Base-by-base conservation (phyloP, 208 protist genomes). In the Leishmania lainsoni region DNA sequence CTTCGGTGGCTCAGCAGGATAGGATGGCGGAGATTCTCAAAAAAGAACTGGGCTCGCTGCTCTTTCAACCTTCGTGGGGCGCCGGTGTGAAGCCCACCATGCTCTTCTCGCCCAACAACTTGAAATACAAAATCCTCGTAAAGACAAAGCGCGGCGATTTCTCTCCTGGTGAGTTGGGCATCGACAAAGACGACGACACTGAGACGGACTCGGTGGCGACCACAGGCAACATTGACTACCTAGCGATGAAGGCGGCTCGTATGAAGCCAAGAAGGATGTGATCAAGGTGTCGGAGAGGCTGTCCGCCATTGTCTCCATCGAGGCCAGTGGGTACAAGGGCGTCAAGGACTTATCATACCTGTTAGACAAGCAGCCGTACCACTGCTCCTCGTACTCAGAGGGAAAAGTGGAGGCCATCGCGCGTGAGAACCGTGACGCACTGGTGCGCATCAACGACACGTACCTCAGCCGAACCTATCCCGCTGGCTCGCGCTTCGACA, bases 381-480 rank as follows among this genome's bases (percentile, higher is more conserved):
- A 93, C 61, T 92, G 87, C 82, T 89, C 80, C 45, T 92, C 87
- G 12, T 90, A 90, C 79, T 82, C 86, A 10, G 93, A 97, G 85
- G 77, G 80, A 10, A 94, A 94, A 78, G 89, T 86, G 22, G 89
- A 92, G 82, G 75, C 82, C 72, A 70, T 94, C 29, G 83, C 84
- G 35, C 14, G 83, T 32, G 71, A 86, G 20, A 81, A 93, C 68
- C 49, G 42, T 54, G 63, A 79, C 9, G 88, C 80, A 6, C 81
- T 95, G 59, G 79, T 86, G 45, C 51, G 49, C 32, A 88, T 95
- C 83, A 98, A 97, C 75, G 78, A 89, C 35, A 79, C 79, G 0
- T 94, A 94, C 65, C 78, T 99, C 42, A 89, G 88, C 52, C 95
- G 98, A 65, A 90, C 98, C 49, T 99, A 99, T 86, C 98, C 98